Evolutionary conservation across 1,284 basidiomycete species (phyloP).

Genomic region (Cutaneotrichosporon arboriforme): DNA sequence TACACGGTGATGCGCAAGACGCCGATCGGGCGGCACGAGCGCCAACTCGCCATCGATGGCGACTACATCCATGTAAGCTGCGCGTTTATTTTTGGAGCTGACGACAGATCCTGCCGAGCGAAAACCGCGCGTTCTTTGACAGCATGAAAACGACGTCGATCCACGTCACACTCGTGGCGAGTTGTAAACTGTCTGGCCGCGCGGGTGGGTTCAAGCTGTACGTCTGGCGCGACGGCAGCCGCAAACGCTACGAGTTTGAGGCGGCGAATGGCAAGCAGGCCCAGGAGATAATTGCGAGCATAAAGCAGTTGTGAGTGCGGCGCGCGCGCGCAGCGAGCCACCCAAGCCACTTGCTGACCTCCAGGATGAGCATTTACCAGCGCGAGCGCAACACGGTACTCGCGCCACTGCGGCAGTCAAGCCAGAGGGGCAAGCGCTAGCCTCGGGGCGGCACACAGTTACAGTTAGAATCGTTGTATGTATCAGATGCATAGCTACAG

Average conservation of each 20-base stretch:
- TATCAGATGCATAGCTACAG: constrained; percentile 1
- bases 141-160: constrained; percentile 84
- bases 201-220: constrained; percentile 79
- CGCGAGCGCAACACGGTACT: constrained; percentile 18
- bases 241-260: constrained; percentile 96
- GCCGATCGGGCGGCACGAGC: constrained; percentile 85
- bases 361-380: constrained; percentile 36
- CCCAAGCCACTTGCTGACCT: not conserved
- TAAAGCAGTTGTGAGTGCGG: constrained; percentile 36
- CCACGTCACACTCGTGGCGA: constrained; percentile 79
- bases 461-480: not conserved
- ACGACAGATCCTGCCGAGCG: constrained; percentile 75
- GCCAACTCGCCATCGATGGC: constrained; percentile 88
- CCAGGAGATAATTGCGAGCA: constrained; percentile 40
- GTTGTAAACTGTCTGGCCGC: constrained; percentile 77
- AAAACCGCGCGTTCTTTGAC: constrained; percentile 77
- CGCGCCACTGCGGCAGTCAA: not conserved
- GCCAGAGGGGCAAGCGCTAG: not conserved
- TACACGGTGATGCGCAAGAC: constrained; percentile 92
- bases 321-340: too few species aligned
- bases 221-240: constrained; percentile 61
- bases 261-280: constrained; percentile 79
- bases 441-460: not conserved
- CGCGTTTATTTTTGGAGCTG: not conserved
- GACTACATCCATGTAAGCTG: constrained; percentile 79